Conservation (phyloP, 2,329 filamentous ascomycete genomes). For the Chaetomium olivaceum region DNA sequence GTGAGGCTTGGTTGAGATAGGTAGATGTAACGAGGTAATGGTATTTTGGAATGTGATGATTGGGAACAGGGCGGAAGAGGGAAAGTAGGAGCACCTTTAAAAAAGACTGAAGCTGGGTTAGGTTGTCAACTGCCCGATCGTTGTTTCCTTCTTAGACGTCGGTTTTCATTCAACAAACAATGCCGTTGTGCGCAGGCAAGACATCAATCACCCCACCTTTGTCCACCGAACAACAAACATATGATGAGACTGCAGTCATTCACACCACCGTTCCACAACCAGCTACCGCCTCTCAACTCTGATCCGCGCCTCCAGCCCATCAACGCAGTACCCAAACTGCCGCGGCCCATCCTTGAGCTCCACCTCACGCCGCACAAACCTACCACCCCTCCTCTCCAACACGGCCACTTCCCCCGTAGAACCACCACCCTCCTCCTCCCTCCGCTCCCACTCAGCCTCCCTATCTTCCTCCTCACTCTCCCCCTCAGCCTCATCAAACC, state of each 20-base stretch:
- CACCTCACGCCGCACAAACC: constrained; percentile 76
- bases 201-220: neutral
- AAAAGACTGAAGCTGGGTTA: neutral
- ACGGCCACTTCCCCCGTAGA: constrained; percentile 21
- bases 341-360: constrained; percentile 78
- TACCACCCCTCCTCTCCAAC: constrained; percentile 46
- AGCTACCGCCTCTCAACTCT: constrained; percentile 60
- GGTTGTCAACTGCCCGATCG: neutral
- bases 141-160: neutral
- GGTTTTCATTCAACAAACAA: neutral
- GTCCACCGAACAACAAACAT: neutral
- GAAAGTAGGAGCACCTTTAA: neutral
- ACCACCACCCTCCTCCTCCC: constrained; percentile 36
- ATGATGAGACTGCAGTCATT: neutral
- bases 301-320: constrained; percentile 68
- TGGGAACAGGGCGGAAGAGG: neutral
- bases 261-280: neutral
- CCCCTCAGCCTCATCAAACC: constrained; percentile 56
- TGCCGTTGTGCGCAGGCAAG: neutral
- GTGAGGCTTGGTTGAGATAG: neutral
- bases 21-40: neutral
- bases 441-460: constrained; percentile 38
- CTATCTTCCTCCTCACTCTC: constrained; percentile 53
- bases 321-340: constrained; percentile 80
- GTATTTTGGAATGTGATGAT: neutral